These are phyloP conservation scores for Chytriomyces sp. DNA, from an alignment of 192 early-diverging fungal species.

Conservation along the genomic window DNA sequence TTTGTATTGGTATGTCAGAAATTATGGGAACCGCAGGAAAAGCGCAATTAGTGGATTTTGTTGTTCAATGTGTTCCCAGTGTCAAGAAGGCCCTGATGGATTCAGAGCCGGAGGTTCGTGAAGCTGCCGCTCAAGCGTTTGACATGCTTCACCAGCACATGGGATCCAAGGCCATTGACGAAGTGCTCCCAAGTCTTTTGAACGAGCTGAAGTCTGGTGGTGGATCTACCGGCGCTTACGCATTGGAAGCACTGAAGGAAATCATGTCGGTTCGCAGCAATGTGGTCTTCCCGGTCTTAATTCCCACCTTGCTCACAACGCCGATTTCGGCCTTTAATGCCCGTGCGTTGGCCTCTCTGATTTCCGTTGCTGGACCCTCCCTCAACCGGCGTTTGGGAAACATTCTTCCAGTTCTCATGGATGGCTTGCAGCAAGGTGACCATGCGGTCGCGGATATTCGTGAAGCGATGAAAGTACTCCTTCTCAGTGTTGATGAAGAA, in stretches of 20 bases:
- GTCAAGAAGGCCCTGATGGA: constrained; percentile 86
- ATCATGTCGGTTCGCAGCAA: constrained; percentile 96
- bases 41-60: constrained; percentile 80
- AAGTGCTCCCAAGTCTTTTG: constrained; percentile 87
- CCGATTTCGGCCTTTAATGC: constrained; percentile 94
- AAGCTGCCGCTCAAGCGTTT: constrained; percentile 91
- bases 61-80: constrained; percentile 79
- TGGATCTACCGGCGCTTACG: constrained; percentile 49
- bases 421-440: constrained; percentile 69
- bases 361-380: constrained; percentile 85
- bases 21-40: constrained; percentile 86
- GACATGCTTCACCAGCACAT: constrained; percentile 90
- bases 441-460: constrained; percentile 69
- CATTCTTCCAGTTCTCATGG: constrained; percentile 82
- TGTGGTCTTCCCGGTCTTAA: constrained; percentile 97
- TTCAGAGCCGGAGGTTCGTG: constrained; percentile 80
- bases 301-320: constrained; percentile 86
- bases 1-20: constrained; percentile 89
- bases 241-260: constrained; percentile 93
- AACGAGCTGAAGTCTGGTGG: constrained; percentile 63
- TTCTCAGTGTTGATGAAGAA: constrained; percentile 78
- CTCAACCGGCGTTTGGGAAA: constrained; percentile 79
- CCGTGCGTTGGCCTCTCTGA: constrained; percentile 81
- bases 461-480: constrained; percentile 72
- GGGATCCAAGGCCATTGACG: constrained; percentile 91